phyloP scores from a whole-genome alignment of 108 stramenopile genomes.

The Skeletonema grethae region DNA sequence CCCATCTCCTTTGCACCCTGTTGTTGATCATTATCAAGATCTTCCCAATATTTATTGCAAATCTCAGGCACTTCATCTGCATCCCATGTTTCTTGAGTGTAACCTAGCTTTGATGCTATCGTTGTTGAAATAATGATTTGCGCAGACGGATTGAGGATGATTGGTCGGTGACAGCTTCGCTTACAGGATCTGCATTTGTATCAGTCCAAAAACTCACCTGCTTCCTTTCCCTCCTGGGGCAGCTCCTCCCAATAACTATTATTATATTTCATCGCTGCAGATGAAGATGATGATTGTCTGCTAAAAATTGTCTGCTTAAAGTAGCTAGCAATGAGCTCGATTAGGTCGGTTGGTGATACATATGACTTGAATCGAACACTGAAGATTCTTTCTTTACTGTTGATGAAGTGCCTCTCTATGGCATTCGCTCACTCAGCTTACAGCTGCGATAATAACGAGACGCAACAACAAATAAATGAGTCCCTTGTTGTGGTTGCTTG shows the following conservation, averaged over 20 bases:
- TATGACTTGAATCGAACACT: too few relatives aligned
- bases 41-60: background rate
- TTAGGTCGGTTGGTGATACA: too few relatives aligned
- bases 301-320: too few relatives aligned
- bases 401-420: too few relatives aligned
- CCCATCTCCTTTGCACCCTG: background rate
- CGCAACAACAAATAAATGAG: too few relatives aligned
- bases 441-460: too few relatives aligned
- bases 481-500: too few relatives aligned
- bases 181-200: background rate
- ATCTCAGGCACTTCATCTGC: background rate
- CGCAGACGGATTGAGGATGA: background rate
- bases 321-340: too few relatives aligned
- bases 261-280: background rate
- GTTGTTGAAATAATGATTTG: background rate
- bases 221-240: background rate
- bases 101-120: background rate
- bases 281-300: too few relatives aligned
- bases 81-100: background rate
- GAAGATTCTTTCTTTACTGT: too few relatives aligned
- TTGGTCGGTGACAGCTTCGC: too few relatives aligned
- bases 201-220: background rate
- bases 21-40: background rate
- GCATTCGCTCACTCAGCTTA: too few relatives aligned
- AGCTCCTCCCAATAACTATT: background rate